phyloP scores from a whole-genome alignment of 2,329 filamentous ascomycete species.

The Dissoconium aciculare region DNA sequence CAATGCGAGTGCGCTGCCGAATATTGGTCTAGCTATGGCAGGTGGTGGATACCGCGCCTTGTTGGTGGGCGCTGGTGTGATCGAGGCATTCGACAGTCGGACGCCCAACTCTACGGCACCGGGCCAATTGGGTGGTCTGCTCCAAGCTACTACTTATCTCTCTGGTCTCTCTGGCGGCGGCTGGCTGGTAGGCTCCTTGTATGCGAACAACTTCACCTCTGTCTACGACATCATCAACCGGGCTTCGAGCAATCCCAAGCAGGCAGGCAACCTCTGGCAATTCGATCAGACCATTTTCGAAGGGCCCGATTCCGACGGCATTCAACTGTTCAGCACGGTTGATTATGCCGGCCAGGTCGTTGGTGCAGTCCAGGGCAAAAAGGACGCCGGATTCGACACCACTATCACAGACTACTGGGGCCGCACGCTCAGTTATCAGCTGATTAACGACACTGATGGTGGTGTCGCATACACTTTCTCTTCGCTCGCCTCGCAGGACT shows the following conservation, averaged over 20 bases:
- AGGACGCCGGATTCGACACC: slow-evolving; percentile 47
- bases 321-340: slow-evolving; percentile 40
- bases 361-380: slow-evolving; percentile 45
- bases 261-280: slow-evolving; percentile 40
- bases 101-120: slow-evolving; percentile 44
- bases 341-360: slow-evolving; percentile 49
- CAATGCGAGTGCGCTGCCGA: slow-evolving; percentile 46
- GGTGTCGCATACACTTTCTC: slow-evolving; percentile 70
- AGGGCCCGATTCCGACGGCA: slow-evolving; percentile 37
- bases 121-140: slow-evolving; percentile 62
- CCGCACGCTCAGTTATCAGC: slow-evolving; percentile 70
- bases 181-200: slow-evolving; percentile 74
- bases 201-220: slow-evolving; percentile 61
- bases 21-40: slow-evolving; percentile 62
- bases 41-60: slow-evolving; percentile 81
- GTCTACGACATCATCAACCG: slow-evolving; percentile 41
- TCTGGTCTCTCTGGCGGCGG: slow-evolving; percentile 68
- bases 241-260: slow-evolving; percentile 13
- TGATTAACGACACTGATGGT: slow-evolving; percentile 61
- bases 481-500: slow-evolving; percentile 49
- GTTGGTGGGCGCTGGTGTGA: slow-evolving; percentile 64
- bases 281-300: slow-evolving; percentile 47
- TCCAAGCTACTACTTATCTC: slow-evolving; percentile 70
- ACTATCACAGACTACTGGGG: slow-evolving; percentile 77
- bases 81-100: slow-evolving; percentile 65